Evolutionary conservation across 768 basidiomycete genomes (phyloP), one percentile per base, ranked within the genome.

Genomic region (Lactarius evosmus): DNA sequence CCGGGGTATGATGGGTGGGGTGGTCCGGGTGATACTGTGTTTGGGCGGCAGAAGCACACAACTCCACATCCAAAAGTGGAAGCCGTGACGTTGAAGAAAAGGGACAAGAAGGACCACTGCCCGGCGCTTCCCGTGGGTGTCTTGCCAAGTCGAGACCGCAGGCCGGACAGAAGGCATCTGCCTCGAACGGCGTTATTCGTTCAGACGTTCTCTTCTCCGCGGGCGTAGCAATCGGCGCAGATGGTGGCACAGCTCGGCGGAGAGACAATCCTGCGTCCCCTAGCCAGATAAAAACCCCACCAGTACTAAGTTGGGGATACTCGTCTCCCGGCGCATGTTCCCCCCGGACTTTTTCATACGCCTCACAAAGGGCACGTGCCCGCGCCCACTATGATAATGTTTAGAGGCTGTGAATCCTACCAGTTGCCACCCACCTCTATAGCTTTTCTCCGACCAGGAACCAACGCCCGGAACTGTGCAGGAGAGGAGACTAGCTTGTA

Each of bases 401-500:
- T 61, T 14, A 62, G 54, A 60, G 38, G 27, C 58, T 36, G 54
- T 40, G 52, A 40, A n/a, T 27, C 2, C 8, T 53, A 40, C 49
- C 16, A 22, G 41, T n/a, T 61, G 17, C 33, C 30, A 69, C 78
- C 40, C 33, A 81, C 81, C 74, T 82, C 82, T 4, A 83, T 74
- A 1, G 81, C 80, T 67, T 82, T 82, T 49, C 79, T 75, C 46
- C 79, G 77, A 34, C 81, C 81, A 52, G 74, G 73, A 4, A 77
- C 69, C 25, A 82, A 70, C 16, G 69, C 67, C 7, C 73, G 69
- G 7, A 80, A 70, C 4, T 78, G 77, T 9, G 71, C 67, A 2
- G 75, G 74, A 7, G 69, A 73, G 14, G 76, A 58, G 5, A 74
- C 75, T 40, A 80, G 69, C 49, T 72, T 77, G 63, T 82, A 83